Evolutionary conservation across 768 basidiomycete species (phyloP).

Genomic region (Multifurca ochricompacta): DNA sequence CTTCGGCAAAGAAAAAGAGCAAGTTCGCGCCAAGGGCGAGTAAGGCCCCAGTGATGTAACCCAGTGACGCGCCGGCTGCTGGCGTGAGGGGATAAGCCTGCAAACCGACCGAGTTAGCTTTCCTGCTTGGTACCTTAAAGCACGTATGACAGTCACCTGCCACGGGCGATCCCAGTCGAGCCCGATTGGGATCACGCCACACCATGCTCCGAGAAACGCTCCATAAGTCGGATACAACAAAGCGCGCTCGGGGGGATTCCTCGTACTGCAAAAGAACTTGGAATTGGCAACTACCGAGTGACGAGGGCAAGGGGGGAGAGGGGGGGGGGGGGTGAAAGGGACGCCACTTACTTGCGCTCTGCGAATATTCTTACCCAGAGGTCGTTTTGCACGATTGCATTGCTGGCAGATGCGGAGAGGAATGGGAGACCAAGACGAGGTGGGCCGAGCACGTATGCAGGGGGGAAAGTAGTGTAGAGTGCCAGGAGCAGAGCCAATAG

Average conservation of each 20-base stretch:
- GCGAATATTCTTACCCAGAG: conserved; percentile 77
- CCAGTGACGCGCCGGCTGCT: conserved; percentile 60
- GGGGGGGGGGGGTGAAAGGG: not conserved
- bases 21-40: conserved; percentile 41
- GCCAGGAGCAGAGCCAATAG: conserved; percentile 64
- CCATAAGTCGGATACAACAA: conserved; percentile 76
- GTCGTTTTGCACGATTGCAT: conserved; percentile 47
- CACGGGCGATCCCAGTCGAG: conserved; percentile 97
- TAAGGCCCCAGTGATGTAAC: conserved; percentile 57
- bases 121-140: conserved; percentile 3
- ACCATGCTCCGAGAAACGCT: conserved; percentile 68
- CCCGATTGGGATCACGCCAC: conserved; percentile 75
- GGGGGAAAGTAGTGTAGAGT: conserved; percentile 54
- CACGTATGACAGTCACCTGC: conserved; percentile 52
- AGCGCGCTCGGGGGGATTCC: conserved; percentile 65
- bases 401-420: conserved; percentile 27
- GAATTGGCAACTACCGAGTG: not conserved
- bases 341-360: conserved; percentile 61
- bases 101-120: conserved; percentile 1
- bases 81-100: conserved; percentile 83
- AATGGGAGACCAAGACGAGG: conserved; percentile 34
- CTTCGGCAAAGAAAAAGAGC: conserved; percentile 25
- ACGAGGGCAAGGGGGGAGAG: not conserved
- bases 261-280: conserved; percentile 33
- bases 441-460: conserved; percentile 60